Conservation (phyloP, 1,139 yeast genomes). For the Barnettozyma hawaiiensis region DNA sequence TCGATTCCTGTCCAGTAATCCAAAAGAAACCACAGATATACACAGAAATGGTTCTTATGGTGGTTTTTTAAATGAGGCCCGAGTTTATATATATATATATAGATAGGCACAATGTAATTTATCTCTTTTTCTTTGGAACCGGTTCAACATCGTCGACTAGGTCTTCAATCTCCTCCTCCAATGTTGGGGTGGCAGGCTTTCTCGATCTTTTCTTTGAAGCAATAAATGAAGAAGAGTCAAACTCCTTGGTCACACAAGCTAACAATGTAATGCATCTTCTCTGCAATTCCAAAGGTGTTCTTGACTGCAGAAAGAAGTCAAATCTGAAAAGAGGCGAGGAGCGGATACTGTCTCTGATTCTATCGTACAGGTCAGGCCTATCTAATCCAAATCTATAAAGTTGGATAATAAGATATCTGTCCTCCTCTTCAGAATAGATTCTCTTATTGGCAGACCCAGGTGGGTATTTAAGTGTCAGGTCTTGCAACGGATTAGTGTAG, state of each 20-base stretch:
- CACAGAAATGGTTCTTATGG: no score
- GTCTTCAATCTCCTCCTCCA: constrained; percentile 9
- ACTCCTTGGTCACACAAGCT: constrained; percentile 60
- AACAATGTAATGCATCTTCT: constrained; percentile 65
- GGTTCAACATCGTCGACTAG: neutral
- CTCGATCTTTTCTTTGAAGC: constrained; percentile 15
- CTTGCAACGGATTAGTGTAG: constrained; percentile 61
- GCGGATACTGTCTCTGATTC: constrained; percentile 55
- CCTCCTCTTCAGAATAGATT: constrained; percentile 69
- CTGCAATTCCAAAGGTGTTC: constrained; percentile 57
- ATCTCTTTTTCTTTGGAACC: constrained; percentile 10
- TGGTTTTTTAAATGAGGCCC: no score
- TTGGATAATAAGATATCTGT: constrained; percentile 61
- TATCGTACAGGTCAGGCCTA: constrained; percentile 57
- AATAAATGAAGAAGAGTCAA: constrained; percentile 26
- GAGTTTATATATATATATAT: no score
- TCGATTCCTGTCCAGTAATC: no score
- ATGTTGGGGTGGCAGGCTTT: constrained; percentile 11
- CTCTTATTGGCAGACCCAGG: constrained; percentile 59
- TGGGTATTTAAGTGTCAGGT: constrained; percentile 50
- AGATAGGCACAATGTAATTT: neutral
- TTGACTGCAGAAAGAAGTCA: constrained; percentile 67
- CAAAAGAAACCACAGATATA: no score
- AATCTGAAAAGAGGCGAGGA: constrained; percentile 58
- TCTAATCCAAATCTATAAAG: constrained; percentile 63